Conservation (phyloP, 495 filamentous ascomycete genomes). For the Niebla homalea region DNA sequence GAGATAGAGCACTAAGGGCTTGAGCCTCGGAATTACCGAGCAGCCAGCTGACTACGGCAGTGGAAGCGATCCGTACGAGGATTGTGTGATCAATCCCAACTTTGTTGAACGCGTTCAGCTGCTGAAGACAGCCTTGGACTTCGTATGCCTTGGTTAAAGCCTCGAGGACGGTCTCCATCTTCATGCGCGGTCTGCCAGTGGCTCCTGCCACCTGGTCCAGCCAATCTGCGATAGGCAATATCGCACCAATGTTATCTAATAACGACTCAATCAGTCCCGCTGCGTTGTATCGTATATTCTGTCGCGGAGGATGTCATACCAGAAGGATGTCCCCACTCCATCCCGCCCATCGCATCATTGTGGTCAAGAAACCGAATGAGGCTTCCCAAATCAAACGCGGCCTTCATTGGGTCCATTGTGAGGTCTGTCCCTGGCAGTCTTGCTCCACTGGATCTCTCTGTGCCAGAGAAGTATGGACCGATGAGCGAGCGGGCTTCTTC, state of each 20-base stretch:
- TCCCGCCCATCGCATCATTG: slow-evolving; percentile 30
- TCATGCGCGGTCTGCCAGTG: slow-evolving; percentile 8
- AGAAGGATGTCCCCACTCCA: slow-evolving; percentile 35
- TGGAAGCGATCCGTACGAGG: slow-evolving; percentile 31
- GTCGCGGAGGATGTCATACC: slow-evolving; percentile 10
- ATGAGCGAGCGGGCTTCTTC: slow-evolving; percentile 16
- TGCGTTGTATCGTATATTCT: no score
- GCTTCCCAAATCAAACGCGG: slow-evolving; percentile 29
- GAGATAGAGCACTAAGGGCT: slow-evolving; percentile 24
- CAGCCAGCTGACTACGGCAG: slow-evolving; percentile 27
- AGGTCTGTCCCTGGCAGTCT: slow-evolving; percentile 27
- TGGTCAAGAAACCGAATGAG: slow-evolving; percentile 35
- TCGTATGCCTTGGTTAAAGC: slow-evolving; percentile 36
- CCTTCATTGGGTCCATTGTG: slow-evolving; percentile 25
- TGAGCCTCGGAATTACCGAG: slow-evolving; percentile 23
- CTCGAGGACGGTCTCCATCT: slow-evolving; percentile 5
- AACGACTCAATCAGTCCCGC: not conserved
- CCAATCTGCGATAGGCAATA: slow-evolving; percentile 28
- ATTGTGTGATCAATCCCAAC: slow-evolving; percentile 33
- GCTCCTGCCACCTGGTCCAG: slow-evolving; percentile 13
- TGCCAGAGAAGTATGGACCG: slow-evolving; percentile 16
- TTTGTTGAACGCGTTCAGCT: slow-evolving; percentile 28
- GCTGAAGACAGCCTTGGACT: slow-evolving; percentile 32
- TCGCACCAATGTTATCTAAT: slow-evolving; percentile 29
- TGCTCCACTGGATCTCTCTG: slow-evolving; percentile 23